phyloP scores from a whole-genome alignment of 371 early-diverging fungal genomes.

The Parasitella parasitica region DNA sequence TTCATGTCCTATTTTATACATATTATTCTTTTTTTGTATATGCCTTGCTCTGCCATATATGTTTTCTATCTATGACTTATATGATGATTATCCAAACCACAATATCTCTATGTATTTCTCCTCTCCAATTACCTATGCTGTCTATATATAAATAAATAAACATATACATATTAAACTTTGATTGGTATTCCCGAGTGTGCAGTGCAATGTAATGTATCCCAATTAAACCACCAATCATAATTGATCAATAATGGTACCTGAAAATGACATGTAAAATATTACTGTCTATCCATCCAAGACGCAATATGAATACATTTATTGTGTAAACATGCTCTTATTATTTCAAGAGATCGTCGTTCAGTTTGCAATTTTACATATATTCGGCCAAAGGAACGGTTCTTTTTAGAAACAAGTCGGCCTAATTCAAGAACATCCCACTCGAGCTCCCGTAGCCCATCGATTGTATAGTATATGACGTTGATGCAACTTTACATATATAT shows the following conservation, averaged over 20 bases:
- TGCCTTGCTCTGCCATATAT: background rate
- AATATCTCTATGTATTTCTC: background rate
- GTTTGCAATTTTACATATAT: background rate
- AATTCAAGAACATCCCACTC: background rate
- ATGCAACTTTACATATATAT: background rate
- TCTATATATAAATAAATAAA: background rate
- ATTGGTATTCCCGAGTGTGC: background rate
- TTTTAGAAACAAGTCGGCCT: background rate
- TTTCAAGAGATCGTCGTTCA: background rate
- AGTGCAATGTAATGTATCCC: background rate
- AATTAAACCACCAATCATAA: background rate
- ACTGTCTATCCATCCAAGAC: background rate
- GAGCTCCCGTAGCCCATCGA: background rate
- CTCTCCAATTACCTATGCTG: background rate
- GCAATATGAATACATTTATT: background rate
- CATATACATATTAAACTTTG: background rate
- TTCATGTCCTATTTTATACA: background rate
- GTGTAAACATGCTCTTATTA: background rate
- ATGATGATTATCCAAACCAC: background rate
- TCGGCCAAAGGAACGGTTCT: background rate
- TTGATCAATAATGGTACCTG: background rate
- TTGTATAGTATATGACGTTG: constrained; percentile 5
- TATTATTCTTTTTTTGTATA: background rate
- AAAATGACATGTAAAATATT: background rate
- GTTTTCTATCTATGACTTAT: background rate